Evolutionary conservation across 441 rosid genomes (phyloP), one percentile per base, ranked within the genome.

Genomic region (Flueggea neowawraea): DNA sequence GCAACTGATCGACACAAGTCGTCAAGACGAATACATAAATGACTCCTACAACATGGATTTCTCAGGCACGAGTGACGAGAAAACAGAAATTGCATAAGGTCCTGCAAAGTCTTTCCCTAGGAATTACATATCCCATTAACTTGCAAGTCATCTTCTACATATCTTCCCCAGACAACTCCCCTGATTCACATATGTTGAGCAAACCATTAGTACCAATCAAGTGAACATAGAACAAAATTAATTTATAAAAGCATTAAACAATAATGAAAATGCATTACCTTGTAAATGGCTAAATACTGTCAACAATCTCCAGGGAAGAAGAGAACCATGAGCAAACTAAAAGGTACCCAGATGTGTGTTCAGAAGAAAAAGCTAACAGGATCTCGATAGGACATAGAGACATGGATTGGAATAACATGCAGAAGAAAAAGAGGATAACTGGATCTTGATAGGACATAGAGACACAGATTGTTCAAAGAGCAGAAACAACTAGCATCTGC

Each of bases 211-310:
- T 10, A 22, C 50, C 17, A 36, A 52, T 8, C 3, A 54, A 28
- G 9, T 31, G n/a, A 6, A 16, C 12, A 4, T 6, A n/a, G 44
- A 32, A 15, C 15, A 0, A 16, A 8, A 50, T 32, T 39, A 4
- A 62, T 56, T 15, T 12, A 10, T 10, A 14, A 52, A 16, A 8
- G 41, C 9, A 8, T 36, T 28, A 44, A 4, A 47, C 50, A 57
- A 54, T 6, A 11, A 6, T 6, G 7, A 31, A 60, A 61, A 39
- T 59, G 41, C 32, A 61, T 53, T 83, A 81, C 89, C 84, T 80
- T 22, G 47, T 5, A 52, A 28, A 52, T 55, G 53, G 70, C 68
- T 51, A 15, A 66, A 68, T 51, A 50, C 57, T n/a, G 62, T 71
- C 74, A 62, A 69, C 50, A 6, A 76, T 70, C 77, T 82, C 82